phyloP scores from a whole-genome alignment of 805 yeast genomes.

The Nakazawaea wyomingensis region DNA sequence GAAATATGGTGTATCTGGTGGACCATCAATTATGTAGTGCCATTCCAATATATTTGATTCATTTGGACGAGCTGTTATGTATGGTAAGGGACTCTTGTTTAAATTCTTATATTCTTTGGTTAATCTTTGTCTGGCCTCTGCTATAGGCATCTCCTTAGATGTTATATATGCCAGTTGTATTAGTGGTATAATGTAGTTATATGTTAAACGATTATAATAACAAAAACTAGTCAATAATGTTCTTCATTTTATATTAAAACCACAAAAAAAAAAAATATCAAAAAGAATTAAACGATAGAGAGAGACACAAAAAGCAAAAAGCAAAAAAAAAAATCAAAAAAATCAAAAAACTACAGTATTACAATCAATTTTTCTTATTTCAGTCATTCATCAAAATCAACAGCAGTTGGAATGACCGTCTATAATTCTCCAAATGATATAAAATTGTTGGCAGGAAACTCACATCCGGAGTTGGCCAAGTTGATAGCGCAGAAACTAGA shows the following conservation, averaged over 20 bases:
- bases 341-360: background rate
- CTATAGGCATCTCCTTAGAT: constrained; percentile 10
- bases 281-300: too few species aligned
- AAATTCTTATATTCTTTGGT: constrained; percentile 79
- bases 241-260: too few species aligned
- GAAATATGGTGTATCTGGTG: constrained; percentile 82
- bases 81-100: constrained; percentile 79
- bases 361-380: too few species aligned
- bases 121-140: constrained; percentile 31
- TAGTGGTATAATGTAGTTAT: too few species aligned
- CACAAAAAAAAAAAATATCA: too few species aligned
- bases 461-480: constrained; percentile 81
- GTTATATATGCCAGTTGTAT: too few species aligned
- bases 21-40: constrained; percentile 92
- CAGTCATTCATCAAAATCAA: too few species aligned
- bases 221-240: too few species aligned
- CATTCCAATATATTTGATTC: constrained; percentile 87
- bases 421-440: constrained; percentile 37
- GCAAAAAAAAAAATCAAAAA: background rate
- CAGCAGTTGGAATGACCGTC: constrained; percentile 24
- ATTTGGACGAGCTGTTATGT: constrained; percentile 75
- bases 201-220: too few species aligned
- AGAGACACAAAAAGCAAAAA: too few species aligned
- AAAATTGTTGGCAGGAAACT: constrained; percentile 55
- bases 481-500: constrained; percentile 64